A percentile compares a stretch with the other conserved stretches of the same genome.
Evolutionary conservation across 371 early-diverging fungal genomes (phyloP).

Genomic region (Mucor sp.): DNA sequence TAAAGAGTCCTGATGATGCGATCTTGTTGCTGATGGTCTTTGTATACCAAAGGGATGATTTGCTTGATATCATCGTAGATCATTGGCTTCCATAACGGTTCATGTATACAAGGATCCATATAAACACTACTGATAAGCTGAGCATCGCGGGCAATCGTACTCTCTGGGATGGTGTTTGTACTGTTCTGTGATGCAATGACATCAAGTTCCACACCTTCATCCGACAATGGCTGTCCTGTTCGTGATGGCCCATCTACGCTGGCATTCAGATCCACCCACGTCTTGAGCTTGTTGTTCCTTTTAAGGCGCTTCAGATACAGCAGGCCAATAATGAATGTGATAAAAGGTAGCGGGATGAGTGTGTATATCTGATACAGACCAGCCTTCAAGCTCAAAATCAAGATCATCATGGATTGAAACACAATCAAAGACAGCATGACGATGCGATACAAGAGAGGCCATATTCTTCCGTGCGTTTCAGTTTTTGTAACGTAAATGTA

Average conservation of each 20-base stretch:
- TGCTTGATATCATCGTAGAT: constrained; percentile 56
- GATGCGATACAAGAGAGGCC: constrained; percentile 74
- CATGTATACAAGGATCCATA: constrained; percentile 47
- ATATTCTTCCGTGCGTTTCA: constrained; percentile 78
- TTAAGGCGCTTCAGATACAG: constrained; percentile 28
- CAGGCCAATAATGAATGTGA: constrained; percentile 61
- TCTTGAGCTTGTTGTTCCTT: background rate
- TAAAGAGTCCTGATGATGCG: background rate
- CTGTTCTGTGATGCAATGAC: background rate
- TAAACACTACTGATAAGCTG: constrained; percentile 38
- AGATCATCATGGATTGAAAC: constrained; percentile 74
- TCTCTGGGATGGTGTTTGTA: background rate
- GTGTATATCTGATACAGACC: constrained; percentile 50
- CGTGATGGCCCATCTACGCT: background rate
- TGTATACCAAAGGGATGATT: constrained; percentile 52
- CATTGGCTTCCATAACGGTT: constrained; percentile 52
- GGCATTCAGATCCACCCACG: background rate
- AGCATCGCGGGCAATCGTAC: background rate
- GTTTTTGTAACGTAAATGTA: constrained; percentile 64
- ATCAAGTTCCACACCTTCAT: background rate
- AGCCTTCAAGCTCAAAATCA: constrained; percentile 54
- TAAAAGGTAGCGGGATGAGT: constrained; percentile 64
- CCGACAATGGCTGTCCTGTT: background rate
- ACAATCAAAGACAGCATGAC: constrained; percentile 60
- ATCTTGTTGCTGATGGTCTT: background rate